Base-by-base conservation (phyloP, 352 stramenopile species). In the Pythium apleroticum region DNA sequence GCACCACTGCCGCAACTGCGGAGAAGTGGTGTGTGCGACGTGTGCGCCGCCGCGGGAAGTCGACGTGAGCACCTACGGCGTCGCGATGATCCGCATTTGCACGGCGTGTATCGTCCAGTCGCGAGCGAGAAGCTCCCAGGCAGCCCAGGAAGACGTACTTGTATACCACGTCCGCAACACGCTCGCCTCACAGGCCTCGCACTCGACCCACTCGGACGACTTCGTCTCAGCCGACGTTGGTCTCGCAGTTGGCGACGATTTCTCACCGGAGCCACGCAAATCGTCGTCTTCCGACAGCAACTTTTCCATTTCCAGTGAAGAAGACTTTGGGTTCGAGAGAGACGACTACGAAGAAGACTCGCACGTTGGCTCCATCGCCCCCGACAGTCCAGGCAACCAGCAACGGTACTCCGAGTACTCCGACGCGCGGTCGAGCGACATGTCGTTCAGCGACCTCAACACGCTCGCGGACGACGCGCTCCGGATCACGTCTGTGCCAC, bases 1-100 rank as follows among this genome's bases (percentile, higher is more conserved):
- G 14, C 84, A 90, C 22, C 84, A 93, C 56, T 93, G 84, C 60
- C 78, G 84, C 20, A 73, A 83, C 60, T 93, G 84, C 30, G 84
- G 84, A 22, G 84, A 93, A 45, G 84, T 93, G 2, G 82, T 91
- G 7, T 93, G 84, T 60, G 76, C 80, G 2, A 78, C 76, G 6
- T 93, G 84, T 27, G 80, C 82, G 20, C 77, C 79, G n/a, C 70
- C 73, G 0, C 78, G 79, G 15, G 74, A 88, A 30, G 71, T 91
- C 0, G 78, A 88, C 39, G 54, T 77, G 20, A 63, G 50, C 8
- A 75, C 50, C 15, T 73, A 72, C 31, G 72, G 73, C 14, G 30
- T 66, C n/a, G 71, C 68, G 30, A 56, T 63, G 28, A 76, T 83
- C 31, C 84, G 84, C 14, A 85, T 92, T 60, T 92, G 84, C 61